Base-by-base conservation (phyloP, 2,329 filamentous ascomycete species). In the Aspergillus sp. region DNA sequence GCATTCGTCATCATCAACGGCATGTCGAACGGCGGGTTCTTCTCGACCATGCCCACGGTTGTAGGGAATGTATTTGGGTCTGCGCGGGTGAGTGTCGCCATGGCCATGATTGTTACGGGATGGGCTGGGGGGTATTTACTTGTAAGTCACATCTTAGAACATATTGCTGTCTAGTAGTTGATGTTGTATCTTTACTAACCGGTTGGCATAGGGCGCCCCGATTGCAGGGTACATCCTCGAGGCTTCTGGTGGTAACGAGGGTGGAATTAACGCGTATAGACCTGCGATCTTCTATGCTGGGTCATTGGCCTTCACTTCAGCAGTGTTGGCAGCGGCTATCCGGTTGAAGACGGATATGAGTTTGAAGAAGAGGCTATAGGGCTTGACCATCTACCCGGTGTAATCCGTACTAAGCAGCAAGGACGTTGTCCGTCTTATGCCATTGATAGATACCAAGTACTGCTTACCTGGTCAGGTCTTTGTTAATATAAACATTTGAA, bases 241-340 rank as follows among this genome's bases (percentile, higher is more conserved):
- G 55, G 82, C 82, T 0, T 82, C 82, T 35, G 83, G 84, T 5
- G 82, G 82, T 11, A 73, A 79, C 15, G 71, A 79, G 0, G 72
- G 70, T 3, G 81, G 81, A 0, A 69, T 85, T 2, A 70, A 79
- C 21, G 81, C 84, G 0, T 87, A 84, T 62, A 76, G 83, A 17
- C 83, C 84, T 0, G 84, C 85, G 2, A 87, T 87, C 69, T 86
- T 83, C 67, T 86, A 86, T 64, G 84, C 84, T 4, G 85, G 84
- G 1, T 79, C 78, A 1, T 73, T 85, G 67, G 78, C 81, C 0
- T 43, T 53, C 19, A 64, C 82, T 17, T 75, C 67, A 1, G 77
- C 82, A 1, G 41, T 35, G 1, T 11, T 46, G 17, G 51, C 51
- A 27, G 51, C 41, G 15, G 76, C 79, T 37, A 77, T 80, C 47